These are phyloP conservation scores for Saposhnikovia divaricata DNA, from an alignment of 129 eudicot species.

Conservation along the genomic window DNA sequence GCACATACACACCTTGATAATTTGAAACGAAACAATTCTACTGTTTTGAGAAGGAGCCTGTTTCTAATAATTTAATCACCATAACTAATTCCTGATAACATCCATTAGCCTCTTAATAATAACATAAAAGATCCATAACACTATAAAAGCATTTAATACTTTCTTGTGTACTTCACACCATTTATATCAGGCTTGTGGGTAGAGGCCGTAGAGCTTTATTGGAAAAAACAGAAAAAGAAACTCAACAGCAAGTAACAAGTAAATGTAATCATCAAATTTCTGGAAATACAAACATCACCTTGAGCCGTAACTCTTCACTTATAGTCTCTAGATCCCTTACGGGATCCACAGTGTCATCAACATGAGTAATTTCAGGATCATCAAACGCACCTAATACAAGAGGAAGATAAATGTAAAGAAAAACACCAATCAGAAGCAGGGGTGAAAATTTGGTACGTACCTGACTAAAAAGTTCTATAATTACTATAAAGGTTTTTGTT, in stretches of 20 bases:
- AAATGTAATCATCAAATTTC: neutral
- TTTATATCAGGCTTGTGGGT: neutral
- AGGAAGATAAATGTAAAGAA: neutral
- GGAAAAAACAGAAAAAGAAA: neutral
- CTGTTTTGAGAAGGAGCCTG: neutral
- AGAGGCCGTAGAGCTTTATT: too few species aligned
- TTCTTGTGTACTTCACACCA: neutral
- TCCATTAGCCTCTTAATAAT: neutral
- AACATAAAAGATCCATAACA: neutral
- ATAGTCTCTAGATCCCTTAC: conserved; percentile 89
- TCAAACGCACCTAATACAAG: conserved; percentile 78
- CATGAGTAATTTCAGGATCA: conserved; percentile 94
- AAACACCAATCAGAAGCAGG: neutral
- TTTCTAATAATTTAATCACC: neutral
- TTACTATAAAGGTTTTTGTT: neutral
- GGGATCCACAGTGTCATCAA: conserved; percentile 93
- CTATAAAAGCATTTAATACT: neutral
- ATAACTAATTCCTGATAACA: neutral
- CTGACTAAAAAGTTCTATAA: neutral
- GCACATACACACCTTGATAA: neutral
- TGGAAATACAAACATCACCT: conserved; percentile 33
- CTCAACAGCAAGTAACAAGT: neutral
- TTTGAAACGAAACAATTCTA: neutral
- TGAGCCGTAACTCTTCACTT: conserved; percentile 73
- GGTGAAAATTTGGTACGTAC: neutral